Evolutionary conservation across 169 alveolate genomes (phyloP).

Genomic region (Cryptosporidium bovis): DNA sequence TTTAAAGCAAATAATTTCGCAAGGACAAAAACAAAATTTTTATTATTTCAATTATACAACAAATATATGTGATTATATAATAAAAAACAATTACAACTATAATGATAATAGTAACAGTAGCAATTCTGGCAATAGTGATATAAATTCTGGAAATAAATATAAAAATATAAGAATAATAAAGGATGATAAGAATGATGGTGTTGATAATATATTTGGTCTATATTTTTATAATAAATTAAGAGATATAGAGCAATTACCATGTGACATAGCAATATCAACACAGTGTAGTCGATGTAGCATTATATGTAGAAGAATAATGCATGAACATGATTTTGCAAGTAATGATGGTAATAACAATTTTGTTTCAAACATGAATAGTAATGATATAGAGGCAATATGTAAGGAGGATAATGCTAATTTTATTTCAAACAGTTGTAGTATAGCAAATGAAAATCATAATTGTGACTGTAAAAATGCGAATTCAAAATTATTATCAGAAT

Average conservation of each 20-base stretch:
- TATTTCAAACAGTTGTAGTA: not conserved
- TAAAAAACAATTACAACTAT: not conserved
- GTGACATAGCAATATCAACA: conserved; percentile 68
- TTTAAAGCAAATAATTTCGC: conserved; percentile 35
- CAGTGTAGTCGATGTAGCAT: conserved; percentile 36
- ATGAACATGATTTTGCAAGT: not conserved
- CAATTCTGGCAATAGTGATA: not conserved
- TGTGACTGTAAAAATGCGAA: not conserved
- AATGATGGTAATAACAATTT: not conserved
- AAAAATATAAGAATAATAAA: not conserved
- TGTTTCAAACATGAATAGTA: not conserved
- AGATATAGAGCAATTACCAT: conserved; percentile 53
- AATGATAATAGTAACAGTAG: not conserved
- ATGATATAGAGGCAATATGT: not conserved
- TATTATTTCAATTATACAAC: conserved; percentile 51
- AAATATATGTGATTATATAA: conserved; percentile 44
- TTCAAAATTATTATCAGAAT: not conserved
- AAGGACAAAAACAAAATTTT: conserved; percentile 61
- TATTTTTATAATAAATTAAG: conserved; percentile 53
- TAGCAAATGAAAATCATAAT: not conserved
- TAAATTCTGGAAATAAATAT: conserved; percentile 1
- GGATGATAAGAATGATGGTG: not conserved
- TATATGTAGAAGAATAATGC: not conserved
- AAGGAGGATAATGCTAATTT: not conserved
- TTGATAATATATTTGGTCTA: conserved; percentile 27